phyloP scores from a whole-genome alignment of 2,329 filamentous ascomycete species.

The Chrysoporthe cubensis region DNA sequence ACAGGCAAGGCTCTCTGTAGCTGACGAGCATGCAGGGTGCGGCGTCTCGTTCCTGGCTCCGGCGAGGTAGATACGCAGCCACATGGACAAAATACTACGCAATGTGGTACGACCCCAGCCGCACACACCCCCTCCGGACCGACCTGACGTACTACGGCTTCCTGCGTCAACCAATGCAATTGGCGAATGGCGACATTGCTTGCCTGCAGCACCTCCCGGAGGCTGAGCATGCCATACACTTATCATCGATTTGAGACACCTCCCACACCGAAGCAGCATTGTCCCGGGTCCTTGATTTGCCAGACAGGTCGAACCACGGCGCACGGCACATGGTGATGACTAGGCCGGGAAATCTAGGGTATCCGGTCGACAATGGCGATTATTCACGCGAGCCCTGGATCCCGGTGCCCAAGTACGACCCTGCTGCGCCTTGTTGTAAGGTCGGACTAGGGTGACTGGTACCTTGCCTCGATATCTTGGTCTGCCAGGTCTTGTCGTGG shows the following conservation, averaged over 20 bases:
- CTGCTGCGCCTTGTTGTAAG: no score
- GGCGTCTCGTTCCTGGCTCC: conserved; percentile 9
- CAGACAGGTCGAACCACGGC: conserved; percentile 4
- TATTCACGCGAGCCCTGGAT: no score
- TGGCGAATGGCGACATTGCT: conserved; percentile 11
- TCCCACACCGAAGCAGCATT: conserved; percentile 4
- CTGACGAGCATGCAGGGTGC: conserved; percentile 9
- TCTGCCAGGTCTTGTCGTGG: no score
- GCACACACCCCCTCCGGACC: background rate
- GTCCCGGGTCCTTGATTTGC: conserved; percentile 16
- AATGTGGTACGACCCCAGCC: conserved; percentile 12
- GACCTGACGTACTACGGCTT: conserved; percentile 1
- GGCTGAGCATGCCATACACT: background rate
- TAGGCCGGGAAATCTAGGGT: background rate
- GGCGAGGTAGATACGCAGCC: conserved; percentile 6
- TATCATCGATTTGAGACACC: conserved; percentile 6
- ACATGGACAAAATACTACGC: conserved; percentile 1
- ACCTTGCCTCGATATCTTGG: no score
- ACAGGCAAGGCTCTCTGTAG: conserved; percentile 13
- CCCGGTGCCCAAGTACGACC: no score
- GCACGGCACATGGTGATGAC: background rate
- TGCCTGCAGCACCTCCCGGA: conserved; percentile 7
- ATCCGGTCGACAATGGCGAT: background rate
- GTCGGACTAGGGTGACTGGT: no score
- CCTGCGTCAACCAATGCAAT: background rate